Percentiles rank a stretch among this genome's conserved stretches.
Evolutionary conservation across 75 land plant genomes (phyloP).

Genomic region (Larix kaempferi): DNA sequence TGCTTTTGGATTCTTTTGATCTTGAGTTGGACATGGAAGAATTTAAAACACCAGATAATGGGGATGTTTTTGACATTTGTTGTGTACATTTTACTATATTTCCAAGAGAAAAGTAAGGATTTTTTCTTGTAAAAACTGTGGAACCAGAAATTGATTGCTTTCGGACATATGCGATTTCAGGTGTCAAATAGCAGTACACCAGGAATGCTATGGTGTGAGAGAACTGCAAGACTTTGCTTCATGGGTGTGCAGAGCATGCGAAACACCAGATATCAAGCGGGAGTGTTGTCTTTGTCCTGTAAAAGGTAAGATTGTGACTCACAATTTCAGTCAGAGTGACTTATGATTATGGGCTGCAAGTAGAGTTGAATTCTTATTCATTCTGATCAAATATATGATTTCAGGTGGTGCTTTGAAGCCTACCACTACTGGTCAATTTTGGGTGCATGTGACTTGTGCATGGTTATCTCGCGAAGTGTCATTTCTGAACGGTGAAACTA

Average conservation of each 20-base stretch:
- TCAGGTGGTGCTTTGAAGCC: slow-evolving; percentile 97
- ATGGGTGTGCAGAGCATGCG: slow-evolving; percentile 97
- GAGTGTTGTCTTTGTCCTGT: slow-evolving; percentile 99
- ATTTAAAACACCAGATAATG: too few relatives aligned
- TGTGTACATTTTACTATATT: too few relatives aligned
- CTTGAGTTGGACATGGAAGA: too few relatives aligned
- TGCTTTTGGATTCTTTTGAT: too few relatives aligned
- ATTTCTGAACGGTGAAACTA: slow-evolving; percentile 67
- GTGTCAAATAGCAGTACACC: slow-evolving; percentile 98
- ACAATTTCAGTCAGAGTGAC: not conserved
- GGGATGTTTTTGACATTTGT: too few relatives aligned
- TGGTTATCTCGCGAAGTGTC: slow-evolving; percentile 93
- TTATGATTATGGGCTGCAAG: not conserved
- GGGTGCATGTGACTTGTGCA: slow-evolving; percentile 99
- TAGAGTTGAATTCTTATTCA: not conserved
- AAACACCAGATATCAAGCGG: slow-evolving; percentile 72
- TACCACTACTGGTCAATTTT: slow-evolving; percentile 63
- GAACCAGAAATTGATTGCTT: not conserved
- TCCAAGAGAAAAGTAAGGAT: too few relatives aligned
- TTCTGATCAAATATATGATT: not conserved
- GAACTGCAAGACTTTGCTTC: slow-evolving; percentile 67
- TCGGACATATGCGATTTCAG: slow-evolving; percentile 30
- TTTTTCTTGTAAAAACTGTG: too few relatives aligned
- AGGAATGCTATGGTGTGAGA: slow-evolving; percentile 96
- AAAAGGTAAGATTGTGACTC: slow-evolving; percentile 48